Evolutionary conservation across 345 rosid species (phyloP).

Genomic region (Salix koriyanagi): DNA sequence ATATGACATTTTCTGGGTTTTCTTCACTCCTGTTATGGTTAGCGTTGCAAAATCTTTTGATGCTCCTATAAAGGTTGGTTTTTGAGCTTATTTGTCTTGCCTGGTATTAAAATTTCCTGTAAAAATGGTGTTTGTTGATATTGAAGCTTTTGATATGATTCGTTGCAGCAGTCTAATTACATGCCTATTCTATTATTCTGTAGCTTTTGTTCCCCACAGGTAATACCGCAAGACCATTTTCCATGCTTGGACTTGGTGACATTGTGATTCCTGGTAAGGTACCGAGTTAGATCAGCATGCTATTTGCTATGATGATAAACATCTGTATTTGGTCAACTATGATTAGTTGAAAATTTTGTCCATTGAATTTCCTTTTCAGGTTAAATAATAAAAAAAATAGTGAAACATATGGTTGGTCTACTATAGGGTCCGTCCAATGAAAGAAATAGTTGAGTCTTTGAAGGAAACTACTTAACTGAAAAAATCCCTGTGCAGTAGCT

Average conservation of each 20-base stretch:
- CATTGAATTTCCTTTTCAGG: background rate
- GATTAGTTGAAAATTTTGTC: background rate
- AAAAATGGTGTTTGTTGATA: background rate
- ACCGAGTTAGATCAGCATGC: background rate
- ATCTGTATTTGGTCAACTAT: background rate
- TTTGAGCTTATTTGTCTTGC: background rate
- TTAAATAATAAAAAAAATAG: background rate
- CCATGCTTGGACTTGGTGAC: conserved; percentile 99
- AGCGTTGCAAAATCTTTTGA: conserved; percentile 98
- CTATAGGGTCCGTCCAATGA: background rate
- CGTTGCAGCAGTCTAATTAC: background rate
- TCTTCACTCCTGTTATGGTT: conserved; percentile 99
- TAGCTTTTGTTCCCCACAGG: conserved; percentile 96
- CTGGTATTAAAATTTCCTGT: background rate
- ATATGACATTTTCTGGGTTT: conserved; percentile 98
- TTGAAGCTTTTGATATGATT: background rate
- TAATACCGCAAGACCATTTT: conserved; percentile 69
- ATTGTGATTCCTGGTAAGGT: conserved; percentile 93
- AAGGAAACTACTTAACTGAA: background rate
- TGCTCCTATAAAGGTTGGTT: conserved; percentile 96
- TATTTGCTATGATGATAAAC: background rate
- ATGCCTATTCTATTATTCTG: conserved; percentile 4
- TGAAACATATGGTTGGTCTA: background rate
- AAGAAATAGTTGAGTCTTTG: background rate
- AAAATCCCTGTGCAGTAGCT: background rate